These are phyloP conservation scores for Penicillium waksmanii DNA, from an alignment of 495 filamentous ascomycete genomes.

Conservation along the genomic window DNA sequence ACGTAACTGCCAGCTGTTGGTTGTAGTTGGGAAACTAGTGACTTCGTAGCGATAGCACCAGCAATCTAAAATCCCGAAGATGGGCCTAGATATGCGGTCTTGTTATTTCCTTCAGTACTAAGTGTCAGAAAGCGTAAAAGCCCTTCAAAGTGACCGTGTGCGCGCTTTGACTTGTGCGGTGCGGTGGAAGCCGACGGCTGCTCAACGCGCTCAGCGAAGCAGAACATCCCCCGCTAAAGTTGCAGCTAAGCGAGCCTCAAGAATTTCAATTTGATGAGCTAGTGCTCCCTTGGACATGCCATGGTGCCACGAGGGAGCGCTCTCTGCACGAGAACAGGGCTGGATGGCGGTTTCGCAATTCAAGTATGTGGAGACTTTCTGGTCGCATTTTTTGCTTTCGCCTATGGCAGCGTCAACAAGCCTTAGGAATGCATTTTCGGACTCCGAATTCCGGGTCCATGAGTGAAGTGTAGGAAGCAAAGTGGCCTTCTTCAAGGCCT, in stretches of 20 bases:
- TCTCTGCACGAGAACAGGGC: conserved; percentile 24
- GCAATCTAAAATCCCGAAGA: conserved; percentile 43
- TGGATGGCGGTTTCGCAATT: conserved; percentile 30
- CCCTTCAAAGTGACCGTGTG: conserved; percentile 1
- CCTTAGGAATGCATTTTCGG: conserved; percentile 36
- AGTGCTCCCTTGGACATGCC: conserved; percentile 33
- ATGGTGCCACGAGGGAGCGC: conserved; percentile 31
- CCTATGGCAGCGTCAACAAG: conserved; percentile 31
- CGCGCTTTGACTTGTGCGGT: not conserved
- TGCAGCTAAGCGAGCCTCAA: conserved; percentile 27
- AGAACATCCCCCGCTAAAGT: not conserved
- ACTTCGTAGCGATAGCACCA: conserved; percentile 38
- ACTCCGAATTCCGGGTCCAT: conserved; percentile 44
- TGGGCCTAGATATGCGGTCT: conserved; percentile 40
- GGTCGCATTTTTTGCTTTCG: conserved; percentile 32
- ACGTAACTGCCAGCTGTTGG: conserved; percentile 19
- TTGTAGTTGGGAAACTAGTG: conserved; percentile 32
- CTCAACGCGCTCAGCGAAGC: not conserved
- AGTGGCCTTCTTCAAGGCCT: not conserved
- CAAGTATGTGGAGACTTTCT: conserved; percentile 26
- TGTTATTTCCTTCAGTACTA: conserved; percentile 24
- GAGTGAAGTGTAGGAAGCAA: not conserved
- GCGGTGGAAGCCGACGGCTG: not conserved
- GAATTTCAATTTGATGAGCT: conserved; percentile 27
- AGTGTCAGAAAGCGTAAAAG: conserved; percentile 37